A percentile compares a stretch with the other conserved stretches of the same genome.
Evolutionary conservation across 176 grass and related monocot species (phyloP).

Genomic region (Rhynchospora breviuscula): DNA sequence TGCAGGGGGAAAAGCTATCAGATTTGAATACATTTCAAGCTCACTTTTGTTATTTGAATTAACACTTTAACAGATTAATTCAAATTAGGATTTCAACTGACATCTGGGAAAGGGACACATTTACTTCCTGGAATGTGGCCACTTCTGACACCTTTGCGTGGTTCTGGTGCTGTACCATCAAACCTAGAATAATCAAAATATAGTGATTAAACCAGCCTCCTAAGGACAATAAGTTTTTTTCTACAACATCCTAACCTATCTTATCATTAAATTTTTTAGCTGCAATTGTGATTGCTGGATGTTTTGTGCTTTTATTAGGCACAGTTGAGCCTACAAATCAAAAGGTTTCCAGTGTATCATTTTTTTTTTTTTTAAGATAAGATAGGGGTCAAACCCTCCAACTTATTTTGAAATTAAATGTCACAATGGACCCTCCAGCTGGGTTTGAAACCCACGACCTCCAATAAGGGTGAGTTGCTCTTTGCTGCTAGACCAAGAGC

Average conservation of each 20-base stretch:
- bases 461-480: too few species aligned
- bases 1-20: conserved; percentile 25
- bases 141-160: conserved; percentile 73
- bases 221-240: neutral
- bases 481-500: too few species aligned
- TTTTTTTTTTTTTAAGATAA: too few species aligned
- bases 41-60: neutral
- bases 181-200: conserved; percentile 41
- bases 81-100: conserved; percentile 19
- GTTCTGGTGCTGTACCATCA: conserved; percentile 88
- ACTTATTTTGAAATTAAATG: too few species aligned
- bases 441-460: too few species aligned
- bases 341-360: neutral
- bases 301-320: neutral
- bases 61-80: conserved; percentile 19
- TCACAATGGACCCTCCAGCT: too few species aligned
- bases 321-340: neutral
- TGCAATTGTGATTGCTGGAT: neutral
- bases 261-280: neutral
- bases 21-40: conserved; percentile 1
- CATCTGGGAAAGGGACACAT: conserved; percentile 75
- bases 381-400: too few species aligned
- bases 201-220: neutral
- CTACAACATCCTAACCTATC: neutral
- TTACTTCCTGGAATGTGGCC: conserved; percentile 77